Base-by-base conservation (phyloP, 345 rosid species). In the Erodium maritimum region DNA sequence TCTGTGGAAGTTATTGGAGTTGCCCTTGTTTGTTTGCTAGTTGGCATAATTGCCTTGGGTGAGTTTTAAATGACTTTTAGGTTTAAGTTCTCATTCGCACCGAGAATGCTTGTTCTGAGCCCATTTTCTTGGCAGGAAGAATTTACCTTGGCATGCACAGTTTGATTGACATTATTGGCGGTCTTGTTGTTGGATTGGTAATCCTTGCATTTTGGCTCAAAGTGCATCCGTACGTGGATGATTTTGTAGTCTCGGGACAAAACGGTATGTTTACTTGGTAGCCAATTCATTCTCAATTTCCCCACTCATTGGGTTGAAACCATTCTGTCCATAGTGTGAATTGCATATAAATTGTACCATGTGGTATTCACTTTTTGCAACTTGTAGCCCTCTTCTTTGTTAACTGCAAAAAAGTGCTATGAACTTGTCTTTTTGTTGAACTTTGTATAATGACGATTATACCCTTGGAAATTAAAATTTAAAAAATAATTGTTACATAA, bases 141-240 rank as follows among this genome's bases (percentile, higher is more conserved):
- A 76, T 93, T 57, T 93, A 89, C 87, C 91, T 93, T 17, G 99
- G 99, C 61, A 93, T 93, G 99, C 99, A 93, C 80, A 87, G 97
- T 69, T 71, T 83, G 69, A 64, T 89, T 12, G 99, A 93, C 68
- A 63, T 93, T 72, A 56, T 87, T 0, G 75, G 84, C 45, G 99
- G 99, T 48, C 83, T 93, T 66, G 77, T 64, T 58, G 21, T 85
- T 54, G 99, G 99, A 23, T 66, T 83, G 74, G 57, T 74, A 54
- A 77, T 85, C 71, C 95, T 93, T 57, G 61, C 74, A 19, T 71
- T 81, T 51, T 93, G 99, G 97, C 81, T 93, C 60, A 25, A 75
- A 1, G 73, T 89, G 56, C 64, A 76, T 45, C 79, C 83, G n/a
- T 63, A 71, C 29, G 56, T 90, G 0, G 99, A 93, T 65, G 62